Percentiles rank a stretch among this genome's conserved stretches.
Conservation (phyloP, 805 yeast genomes). For the Saccharomycopsis oosterbeekiorum region DNA sequence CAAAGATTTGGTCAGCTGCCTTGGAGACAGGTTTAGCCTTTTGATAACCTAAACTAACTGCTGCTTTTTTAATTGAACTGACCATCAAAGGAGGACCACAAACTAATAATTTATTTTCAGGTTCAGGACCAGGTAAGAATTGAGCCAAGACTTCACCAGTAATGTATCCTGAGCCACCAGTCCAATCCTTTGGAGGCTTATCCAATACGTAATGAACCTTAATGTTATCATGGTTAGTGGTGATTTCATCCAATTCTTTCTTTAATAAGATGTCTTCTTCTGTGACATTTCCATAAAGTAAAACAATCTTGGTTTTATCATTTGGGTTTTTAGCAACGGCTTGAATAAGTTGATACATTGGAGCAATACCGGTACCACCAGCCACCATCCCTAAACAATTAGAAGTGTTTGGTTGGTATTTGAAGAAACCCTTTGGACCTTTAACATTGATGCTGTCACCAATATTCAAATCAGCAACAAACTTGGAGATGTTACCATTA, state of each 20-base stretch:
- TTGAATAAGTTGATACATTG: conserved; percentile 87
- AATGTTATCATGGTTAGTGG: conserved; percentile 47
- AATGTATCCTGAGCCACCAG: conserved; percentile 69
- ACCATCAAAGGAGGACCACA: conserved; percentile 97
- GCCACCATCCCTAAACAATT: conserved; percentile 79
- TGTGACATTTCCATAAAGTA: conserved; percentile 74
- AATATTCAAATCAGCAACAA: conserved; percentile 58
- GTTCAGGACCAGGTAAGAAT: conserved; percentile 51
- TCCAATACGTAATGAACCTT: conserved; percentile 67
- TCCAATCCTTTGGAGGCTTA: conserved; percentile 62
- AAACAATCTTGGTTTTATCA: conserved; percentile 65
- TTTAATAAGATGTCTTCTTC: conserved; percentile 73
- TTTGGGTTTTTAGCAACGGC: conserved; percentile 68
- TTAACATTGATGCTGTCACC: conserved; percentile 73
- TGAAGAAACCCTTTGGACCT: conserved; percentile 88
- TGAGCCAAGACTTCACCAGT: conserved; percentile 62
- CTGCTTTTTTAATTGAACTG: conserved; percentile 71
- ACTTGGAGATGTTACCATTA: conserved; percentile 71
- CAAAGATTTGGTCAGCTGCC: conserved; percentile 83
- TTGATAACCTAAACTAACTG: conserved; percentile 53
- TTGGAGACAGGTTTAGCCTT: conserved; percentile 86
- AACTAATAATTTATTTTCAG: conserved; percentile 59
- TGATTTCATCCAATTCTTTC: conserved; percentile 66
- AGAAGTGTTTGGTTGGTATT: conserved; percentile 72
- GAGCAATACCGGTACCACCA: conserved; percentile 95